These are phyloP conservation scores for Alternaria burnsii DNA, from an alignment of 2,329 filamentous ascomycete genomes.

Conservation along the genomic window DNA sequence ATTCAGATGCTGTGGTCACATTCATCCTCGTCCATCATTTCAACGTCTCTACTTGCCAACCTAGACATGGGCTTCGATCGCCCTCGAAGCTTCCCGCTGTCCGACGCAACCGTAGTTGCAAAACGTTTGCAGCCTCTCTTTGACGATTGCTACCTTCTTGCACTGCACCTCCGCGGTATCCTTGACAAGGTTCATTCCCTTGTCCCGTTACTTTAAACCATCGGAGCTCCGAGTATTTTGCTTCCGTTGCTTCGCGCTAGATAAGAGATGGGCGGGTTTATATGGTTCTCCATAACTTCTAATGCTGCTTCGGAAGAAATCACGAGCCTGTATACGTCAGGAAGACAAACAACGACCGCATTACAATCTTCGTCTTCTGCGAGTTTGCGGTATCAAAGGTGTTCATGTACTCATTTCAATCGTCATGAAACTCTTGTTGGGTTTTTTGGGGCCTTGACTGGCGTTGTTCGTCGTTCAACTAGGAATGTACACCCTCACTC, in stretches of 20 bases:
- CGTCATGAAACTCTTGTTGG: not conserved
- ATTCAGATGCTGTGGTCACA: not conserved
- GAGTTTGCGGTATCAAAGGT: not conserved
- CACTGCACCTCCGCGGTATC: not conserved
- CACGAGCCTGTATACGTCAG: slow-evolving; percentile 1
- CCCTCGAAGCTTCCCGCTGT: not conserved
- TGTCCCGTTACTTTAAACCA: not conserved
- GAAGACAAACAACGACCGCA: not conserved
- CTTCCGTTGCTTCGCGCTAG: not conserved
- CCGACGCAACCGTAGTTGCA: not conserved
- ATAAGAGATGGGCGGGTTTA: not conserved
- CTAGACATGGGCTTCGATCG: not conserved
- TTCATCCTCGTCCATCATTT: not conserved
- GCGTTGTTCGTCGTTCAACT: not conserved
- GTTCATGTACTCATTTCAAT: not conserved
- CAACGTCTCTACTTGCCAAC: not conserved
- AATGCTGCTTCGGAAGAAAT: not conserved
- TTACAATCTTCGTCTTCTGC: not conserved
- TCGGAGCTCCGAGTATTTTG: not conserved
- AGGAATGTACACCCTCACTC: not conserved
- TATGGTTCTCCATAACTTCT: not conserved
- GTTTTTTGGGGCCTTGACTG: not conserved
- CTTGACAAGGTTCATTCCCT: slow-evolving; percentile 1
- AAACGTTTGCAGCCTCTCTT: not conserved
- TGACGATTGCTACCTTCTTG: slow-evolving; percentile 1